Percentiles rank a stretch among this genome's conserved stretches.
These are phyloP conservation scores for Diversispora epigaea DNA, from an alignment of 192 early-diverging fungal species.

Conservation along the genomic window DNA sequence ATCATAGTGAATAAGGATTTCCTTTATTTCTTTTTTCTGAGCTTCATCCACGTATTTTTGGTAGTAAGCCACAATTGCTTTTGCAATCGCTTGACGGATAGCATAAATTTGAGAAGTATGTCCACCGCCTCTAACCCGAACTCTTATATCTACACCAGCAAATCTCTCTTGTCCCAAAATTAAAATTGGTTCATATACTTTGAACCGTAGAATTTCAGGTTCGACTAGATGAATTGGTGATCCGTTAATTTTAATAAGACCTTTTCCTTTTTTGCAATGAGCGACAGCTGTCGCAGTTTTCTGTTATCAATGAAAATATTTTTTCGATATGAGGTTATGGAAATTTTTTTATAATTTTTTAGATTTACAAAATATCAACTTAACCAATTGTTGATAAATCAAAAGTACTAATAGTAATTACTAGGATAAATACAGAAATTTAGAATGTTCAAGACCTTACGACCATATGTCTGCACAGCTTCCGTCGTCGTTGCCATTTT, in stretches of 20 bases:
- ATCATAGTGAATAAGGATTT: slow-evolving; percentile 80
- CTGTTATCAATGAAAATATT: slow-evolving; percentile 41
- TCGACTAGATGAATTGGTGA: slow-evolving; percentile 93
- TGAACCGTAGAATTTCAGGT: slow-evolving; percentile 95
- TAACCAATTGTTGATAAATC: no score
- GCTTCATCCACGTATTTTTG: slow-evolving; percentile 99
- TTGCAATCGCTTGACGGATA: slow-evolving; percentile 98
- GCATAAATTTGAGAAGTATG: slow-evolving; percentile 96
- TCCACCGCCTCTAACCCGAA: slow-evolving; percentile 97
- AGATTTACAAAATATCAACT: slow-evolving; percentile 5
- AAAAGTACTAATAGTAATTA: no score
- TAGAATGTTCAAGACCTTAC: slow-evolving; percentile 52
- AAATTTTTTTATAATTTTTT: not conserved
- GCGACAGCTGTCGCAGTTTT: slow-evolving; percentile 99
- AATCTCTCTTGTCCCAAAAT: slow-evolving; percentile 96
- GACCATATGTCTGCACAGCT: slow-evolving; percentile 77
- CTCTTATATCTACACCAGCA: slow-evolving; percentile 93
- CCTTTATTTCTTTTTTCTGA: slow-evolving; percentile 99
- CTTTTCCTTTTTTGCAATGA: slow-evolving; percentile 96
- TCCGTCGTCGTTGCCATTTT: slow-evolving; percentile 41
- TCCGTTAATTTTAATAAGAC: slow-evolving; percentile 97
- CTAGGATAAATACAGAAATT: no score
- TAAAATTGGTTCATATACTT: slow-evolving; percentile 98
- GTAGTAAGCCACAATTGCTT: slow-evolving; percentile 98
- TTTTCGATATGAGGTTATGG: slow-evolving; percentile 21